These are phyloP conservation scores for Plectosphaerella plurivora DNA, from an alignment of 2,329 filamentous ascomycete species.

Conservation along the genomic window DNA sequence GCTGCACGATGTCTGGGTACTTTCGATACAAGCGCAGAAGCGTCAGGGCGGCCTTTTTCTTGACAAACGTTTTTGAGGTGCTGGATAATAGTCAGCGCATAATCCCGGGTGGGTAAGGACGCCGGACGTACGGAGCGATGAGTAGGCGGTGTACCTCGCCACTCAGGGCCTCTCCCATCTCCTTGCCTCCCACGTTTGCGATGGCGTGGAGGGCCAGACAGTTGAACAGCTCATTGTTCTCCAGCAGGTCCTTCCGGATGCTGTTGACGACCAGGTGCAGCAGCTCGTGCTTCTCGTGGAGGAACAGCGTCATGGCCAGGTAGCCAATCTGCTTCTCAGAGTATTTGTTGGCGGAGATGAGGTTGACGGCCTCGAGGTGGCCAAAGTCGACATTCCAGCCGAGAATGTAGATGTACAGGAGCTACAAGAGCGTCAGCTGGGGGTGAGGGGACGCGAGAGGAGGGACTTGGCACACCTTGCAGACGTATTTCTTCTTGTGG, in stretches of 20 bases:
- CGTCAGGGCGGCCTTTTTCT: conserved; percentile 97
- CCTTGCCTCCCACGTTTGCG: conserved; percentile 91
- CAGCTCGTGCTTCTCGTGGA: conserved; percentile 95
- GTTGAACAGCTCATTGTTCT: conserved; percentile 96
- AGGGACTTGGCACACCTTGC: conserved; percentile 61
- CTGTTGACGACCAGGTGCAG: conserved; percentile 97
- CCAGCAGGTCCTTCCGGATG: conserved; percentile 90
- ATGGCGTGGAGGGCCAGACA: conserved; percentile 95
- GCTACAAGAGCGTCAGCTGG: conserved; percentile 32
- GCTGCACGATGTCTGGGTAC: conserved; percentile 86
- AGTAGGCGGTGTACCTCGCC: conserved; percentile 87
- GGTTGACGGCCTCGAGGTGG: conserved; percentile 94
- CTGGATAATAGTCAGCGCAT: conserved; percentile 17
- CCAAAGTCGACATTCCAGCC: conserved; percentile 99
- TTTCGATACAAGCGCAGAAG: conserved; percentile 92
- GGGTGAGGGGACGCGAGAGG: conserved; percentile 2
- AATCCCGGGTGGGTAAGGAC: background rate
- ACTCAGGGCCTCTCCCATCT: conserved; percentile 94
- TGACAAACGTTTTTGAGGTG: conserved; percentile 91
- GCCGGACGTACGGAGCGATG: conserved; percentile 76
- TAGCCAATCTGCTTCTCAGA: conserved; percentile 99
- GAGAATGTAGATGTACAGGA: conserved; percentile 97
- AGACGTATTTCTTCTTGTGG: conserved; percentile 99
- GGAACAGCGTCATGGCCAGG: conserved; percentile 91
- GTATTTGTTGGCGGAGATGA: conserved; percentile 95